Evolutionary conservation across 129 eudicot genomes (phyloP), one percentile per base, ranked within the genome.

Genomic region (Glebionis coronaria): DNA sequence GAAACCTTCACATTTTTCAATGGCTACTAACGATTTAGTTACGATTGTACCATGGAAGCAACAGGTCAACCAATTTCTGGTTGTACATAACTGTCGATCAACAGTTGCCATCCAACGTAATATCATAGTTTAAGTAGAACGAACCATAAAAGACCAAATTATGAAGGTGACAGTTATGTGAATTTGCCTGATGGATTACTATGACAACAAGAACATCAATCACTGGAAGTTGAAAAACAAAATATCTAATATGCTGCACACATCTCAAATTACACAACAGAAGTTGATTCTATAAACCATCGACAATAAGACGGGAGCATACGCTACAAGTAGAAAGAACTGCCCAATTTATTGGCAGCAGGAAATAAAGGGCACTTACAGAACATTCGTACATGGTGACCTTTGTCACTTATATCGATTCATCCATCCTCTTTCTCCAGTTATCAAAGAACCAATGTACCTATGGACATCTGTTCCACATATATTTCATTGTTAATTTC

Each of bases 281-380:
- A 55, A 55, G 11, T 55, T 14, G 13, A 10, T 13, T 55, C n/a
- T 5, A 9, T 55, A 20, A n/a, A 55, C 14, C 60, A 20, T 13
- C 20, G 31, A 55, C 21, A 10, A 55, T 20, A 55, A 19, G 15
- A 20, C 3, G 31, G 27, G 42, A 6, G 42, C 42, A 35, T 35
- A 35, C 42, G 1, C 23, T 20, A 55, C 31, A 55, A 55, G 31
- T 55, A 55, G 28, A 54, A 54, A 55, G 31, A 19, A 55, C 60
- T 20, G 60, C 60, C 60, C 60, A 55, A 28, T 3, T 55, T 12
- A 55, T 20, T 55, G 60, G 15, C 60, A 11, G 60, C 60, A 55
- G 11, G 14, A 55, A 55, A 28, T 20, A 10, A 28, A 19, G 42
- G 42, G 42, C 42, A 35, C 42, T 35, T 35, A 35, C 42, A 35